Percentiles rank a stretch among this genome's conserved stretches.
These are phyloP conservation scores for Suhomyces coccinellae DNA, from an alignment of 1,139 yeast genomes.

Conservation along the genomic window DNA sequence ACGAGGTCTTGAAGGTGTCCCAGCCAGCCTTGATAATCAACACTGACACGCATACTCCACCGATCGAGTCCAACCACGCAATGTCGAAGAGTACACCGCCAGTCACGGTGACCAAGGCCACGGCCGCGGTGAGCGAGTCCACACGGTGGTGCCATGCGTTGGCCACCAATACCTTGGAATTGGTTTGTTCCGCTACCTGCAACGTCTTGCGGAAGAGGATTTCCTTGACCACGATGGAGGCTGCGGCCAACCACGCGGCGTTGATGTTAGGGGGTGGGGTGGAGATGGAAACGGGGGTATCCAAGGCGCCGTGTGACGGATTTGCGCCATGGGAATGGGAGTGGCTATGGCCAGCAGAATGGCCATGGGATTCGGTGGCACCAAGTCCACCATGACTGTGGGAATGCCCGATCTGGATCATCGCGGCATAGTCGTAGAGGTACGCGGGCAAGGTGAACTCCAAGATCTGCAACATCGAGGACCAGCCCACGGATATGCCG, in stretches of 20 bases:
- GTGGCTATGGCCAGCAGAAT: slow-evolving; percentile 22
- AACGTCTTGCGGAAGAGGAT: slow-evolving; percentile 81
- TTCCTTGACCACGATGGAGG: slow-evolving; percentile 82
- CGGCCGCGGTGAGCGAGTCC: slow-evolving; percentile 90
- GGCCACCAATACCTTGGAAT: slow-evolving; percentile 88
- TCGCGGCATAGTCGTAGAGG: slow-evolving; percentile 43
- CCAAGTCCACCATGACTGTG: slow-evolving; percentile 39
- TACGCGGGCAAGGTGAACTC: slow-evolving; percentile 66
- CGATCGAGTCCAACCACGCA: slow-evolving; percentile 86
- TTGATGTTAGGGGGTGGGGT: slow-evolving; percentile 60
- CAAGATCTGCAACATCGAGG: slow-evolving; percentile 67
- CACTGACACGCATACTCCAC: slow-evolving; percentile 82
- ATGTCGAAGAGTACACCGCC: slow-evolving; percentile 77
- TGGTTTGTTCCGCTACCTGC: slow-evolving; percentile 70
- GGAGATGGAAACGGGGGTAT: slow-evolving; percentile 1
- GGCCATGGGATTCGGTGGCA: slow-evolving; percentile 15
- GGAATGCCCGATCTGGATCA: slow-evolving; percentile 53
- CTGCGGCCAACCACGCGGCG: slow-evolving; percentile 96
- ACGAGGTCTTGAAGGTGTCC: slow-evolving; percentile 67
- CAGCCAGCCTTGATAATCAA: slow-evolving; percentile 84
- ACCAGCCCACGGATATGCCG: slow-evolving; percentile 90
- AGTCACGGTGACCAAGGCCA: slow-evolving; percentile 84
- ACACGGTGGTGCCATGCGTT: slow-evolving; percentile 99
- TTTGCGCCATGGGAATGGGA: no score
- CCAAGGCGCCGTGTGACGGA: slow-evolving; percentile 12